Evolutionary conservation across 2,329 filamentous ascomycete species (phyloP).

Genomic region (Fusarium abutilonis): DNA sequence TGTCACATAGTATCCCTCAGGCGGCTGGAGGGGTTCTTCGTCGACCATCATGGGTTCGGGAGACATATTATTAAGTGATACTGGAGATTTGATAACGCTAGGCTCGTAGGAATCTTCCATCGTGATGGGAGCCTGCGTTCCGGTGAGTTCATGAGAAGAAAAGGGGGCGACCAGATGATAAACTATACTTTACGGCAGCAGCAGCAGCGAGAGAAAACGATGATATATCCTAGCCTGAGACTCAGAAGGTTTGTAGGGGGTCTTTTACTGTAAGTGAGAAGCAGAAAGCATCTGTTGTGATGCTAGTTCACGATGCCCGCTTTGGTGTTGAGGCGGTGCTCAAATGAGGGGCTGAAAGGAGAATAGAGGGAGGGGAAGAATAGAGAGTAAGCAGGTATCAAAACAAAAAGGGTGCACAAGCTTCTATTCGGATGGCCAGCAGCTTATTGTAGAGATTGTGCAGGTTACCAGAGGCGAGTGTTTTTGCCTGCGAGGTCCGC

Average conservation of each 20-base stretch:
- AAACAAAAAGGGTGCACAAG: not conserved
- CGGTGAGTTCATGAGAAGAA: not conserved
- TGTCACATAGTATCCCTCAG: slow-evolving; percentile 23
- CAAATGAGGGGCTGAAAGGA: not conserved
- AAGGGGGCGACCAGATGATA: not conserved
- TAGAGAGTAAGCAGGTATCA: not conserved
- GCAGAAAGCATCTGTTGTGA: not conserved
- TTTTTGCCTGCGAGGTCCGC: not conserved
- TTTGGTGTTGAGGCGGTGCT: not conserved
- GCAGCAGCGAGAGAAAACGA: too few relatives aligned
- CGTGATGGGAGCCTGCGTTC: not conserved
- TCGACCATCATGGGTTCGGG: not conserved
- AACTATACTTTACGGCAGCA: not conserved
- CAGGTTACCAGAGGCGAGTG: not conserved
- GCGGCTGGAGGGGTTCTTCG: not conserved
- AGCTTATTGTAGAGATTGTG: too few relatives aligned
- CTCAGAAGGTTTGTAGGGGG: too few relatives aligned
- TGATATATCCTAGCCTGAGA: too few relatives aligned
- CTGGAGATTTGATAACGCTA: too few relatives aligned
- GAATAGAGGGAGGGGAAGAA: not conserved
- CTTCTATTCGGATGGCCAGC: too few relatives aligned
- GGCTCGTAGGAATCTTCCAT: not conserved
- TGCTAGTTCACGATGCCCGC: not conserved
- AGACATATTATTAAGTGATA: not conserved
- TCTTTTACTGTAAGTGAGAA: too few relatives aligned